These are phyloP conservation scores for Dentipellis fragilis DNA, from an alignment of 768 basidiomycete genomes.

Conservation along the genomic window DNA sequence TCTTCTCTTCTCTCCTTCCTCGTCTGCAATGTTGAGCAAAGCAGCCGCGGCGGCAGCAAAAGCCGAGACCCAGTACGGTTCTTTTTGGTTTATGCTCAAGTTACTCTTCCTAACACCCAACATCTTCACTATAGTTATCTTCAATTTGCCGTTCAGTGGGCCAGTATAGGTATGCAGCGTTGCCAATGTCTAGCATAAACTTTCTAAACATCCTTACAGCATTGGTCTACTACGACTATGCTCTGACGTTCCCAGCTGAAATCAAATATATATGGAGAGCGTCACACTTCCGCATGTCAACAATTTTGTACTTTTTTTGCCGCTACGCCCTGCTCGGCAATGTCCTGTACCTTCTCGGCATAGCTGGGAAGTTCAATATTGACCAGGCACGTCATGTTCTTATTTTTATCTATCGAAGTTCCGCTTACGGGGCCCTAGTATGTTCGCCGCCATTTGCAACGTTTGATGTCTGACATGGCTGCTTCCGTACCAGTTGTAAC, in stretches of 20 bases:
- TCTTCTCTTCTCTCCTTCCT: not conserved
- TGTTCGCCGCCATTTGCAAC: not conserved
- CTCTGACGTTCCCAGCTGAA: constrained; percentile 22
- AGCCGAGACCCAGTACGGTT: not conserved
- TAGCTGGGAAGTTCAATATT: constrained; percentile 7
- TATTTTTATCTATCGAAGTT: not conserved
- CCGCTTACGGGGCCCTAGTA: not conserved
- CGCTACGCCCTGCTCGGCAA: constrained; percentile 27
- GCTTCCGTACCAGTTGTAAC: constrained; percentile 16
- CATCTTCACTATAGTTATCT: not conserved
- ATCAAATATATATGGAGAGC: constrained; percentile 24
- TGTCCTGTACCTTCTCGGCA: constrained; percentile 21
- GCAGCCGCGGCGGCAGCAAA: not conserved
- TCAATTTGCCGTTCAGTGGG: constrained; percentile 8
- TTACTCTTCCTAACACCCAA: not conserved
- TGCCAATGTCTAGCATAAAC: not conserved
- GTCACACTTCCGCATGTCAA: constrained; percentile 18
- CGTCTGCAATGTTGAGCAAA: not conserved
- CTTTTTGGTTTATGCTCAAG: no score
- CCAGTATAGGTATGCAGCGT: not conserved
- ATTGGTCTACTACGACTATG: constrained; percentile 24
- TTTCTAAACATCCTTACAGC: not conserved
- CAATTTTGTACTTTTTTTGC: constrained; percentile 22
- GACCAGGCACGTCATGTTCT: not conserved
- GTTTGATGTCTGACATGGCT: not conserved